phyloP scores from a whole-genome alignment of 1,284 basidiomycete species.

The Leccinum subrobustum region DNA sequence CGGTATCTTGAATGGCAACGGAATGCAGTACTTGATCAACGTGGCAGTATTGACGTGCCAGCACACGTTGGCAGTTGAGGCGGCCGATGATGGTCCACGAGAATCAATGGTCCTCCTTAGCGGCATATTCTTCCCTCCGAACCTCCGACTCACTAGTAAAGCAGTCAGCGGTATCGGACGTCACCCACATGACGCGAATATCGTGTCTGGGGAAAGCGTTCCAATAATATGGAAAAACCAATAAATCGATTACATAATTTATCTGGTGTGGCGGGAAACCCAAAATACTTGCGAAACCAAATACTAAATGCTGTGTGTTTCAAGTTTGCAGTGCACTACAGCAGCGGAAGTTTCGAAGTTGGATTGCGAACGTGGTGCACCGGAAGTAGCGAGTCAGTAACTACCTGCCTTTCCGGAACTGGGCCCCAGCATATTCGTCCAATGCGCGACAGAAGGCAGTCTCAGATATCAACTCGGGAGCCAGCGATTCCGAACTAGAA shows the following conservation, averaged over 20 bases:
- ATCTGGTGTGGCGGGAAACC: too few relatives aligned
- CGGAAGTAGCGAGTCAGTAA: slow-evolving; percentile 3
- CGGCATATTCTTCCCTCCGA: neutral
- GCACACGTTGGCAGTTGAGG: neutral
- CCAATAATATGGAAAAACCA: neutral
- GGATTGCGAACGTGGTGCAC: slow-evolving; percentile 1
- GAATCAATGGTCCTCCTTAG: neutral
- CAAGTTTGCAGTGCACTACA: neutral
- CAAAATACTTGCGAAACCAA: neutral
- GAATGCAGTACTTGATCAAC: neutral
- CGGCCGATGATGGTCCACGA: neutral
- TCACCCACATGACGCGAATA: neutral
- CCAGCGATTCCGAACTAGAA: neutral
- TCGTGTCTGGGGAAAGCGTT: neutral
- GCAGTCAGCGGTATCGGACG: neutral
- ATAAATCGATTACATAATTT: neutral
- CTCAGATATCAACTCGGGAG: slow-evolving; percentile 43
- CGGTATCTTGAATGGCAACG: neutral
- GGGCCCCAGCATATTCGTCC: slow-evolving; percentile 65
- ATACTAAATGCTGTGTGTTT: neutral
- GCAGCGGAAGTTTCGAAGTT: neutral
- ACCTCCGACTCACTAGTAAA: neutral
- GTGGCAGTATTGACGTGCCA: neutral
- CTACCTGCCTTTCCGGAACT: slow-evolving; percentile 75
- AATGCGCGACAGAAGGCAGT: slow-evolving; percentile 60